Conservation (phyloP, 176 grass and related monocot species). For the Pharus latifolius region DNA sequence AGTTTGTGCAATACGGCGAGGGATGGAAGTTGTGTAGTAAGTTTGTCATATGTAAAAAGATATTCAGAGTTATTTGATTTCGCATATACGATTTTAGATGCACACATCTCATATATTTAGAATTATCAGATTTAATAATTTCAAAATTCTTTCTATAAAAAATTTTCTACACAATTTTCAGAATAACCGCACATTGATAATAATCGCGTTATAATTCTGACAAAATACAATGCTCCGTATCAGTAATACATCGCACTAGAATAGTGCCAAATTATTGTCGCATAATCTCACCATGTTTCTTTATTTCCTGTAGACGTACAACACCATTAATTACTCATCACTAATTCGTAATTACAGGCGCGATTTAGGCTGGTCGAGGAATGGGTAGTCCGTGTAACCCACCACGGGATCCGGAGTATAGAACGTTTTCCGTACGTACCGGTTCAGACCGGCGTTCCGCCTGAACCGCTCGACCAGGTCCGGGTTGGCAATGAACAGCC, state of each 20-base stretch:
- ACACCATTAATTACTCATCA: neutral
- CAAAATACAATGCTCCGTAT: too few species aligned
- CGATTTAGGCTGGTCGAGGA: constrained; percentile 41
- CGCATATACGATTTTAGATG: too few species aligned
- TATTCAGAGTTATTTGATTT: too few species aligned
- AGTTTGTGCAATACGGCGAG: too few species aligned
- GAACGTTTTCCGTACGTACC: constrained; percentile 78
- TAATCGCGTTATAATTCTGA: too few species aligned
- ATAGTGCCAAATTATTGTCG: too few species aligned
- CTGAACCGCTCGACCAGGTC: constrained; percentile 73
- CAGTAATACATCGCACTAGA: neutral
- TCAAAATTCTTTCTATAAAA: too few species aligned
- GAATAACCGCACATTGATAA: neutral
- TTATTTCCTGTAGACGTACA: constrained; percentile 10
- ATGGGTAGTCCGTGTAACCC: constrained; percentile 89
- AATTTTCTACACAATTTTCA: too few species aligned
- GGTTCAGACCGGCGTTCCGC: constrained; percentile 38
- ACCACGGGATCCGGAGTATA: constrained; percentile 79
- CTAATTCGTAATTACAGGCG: constrained; percentile 23
- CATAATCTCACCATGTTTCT: neutral
- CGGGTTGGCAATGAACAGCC: constrained; percentile 84
- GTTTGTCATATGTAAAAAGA: too few species aligned
- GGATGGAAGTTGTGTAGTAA: too few species aligned
- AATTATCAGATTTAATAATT: too few species aligned
- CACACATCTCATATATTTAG: too few species aligned